Conservation (phyloP, 768 basidiomycete species). For the Xerocomus potaroensis region DNA sequence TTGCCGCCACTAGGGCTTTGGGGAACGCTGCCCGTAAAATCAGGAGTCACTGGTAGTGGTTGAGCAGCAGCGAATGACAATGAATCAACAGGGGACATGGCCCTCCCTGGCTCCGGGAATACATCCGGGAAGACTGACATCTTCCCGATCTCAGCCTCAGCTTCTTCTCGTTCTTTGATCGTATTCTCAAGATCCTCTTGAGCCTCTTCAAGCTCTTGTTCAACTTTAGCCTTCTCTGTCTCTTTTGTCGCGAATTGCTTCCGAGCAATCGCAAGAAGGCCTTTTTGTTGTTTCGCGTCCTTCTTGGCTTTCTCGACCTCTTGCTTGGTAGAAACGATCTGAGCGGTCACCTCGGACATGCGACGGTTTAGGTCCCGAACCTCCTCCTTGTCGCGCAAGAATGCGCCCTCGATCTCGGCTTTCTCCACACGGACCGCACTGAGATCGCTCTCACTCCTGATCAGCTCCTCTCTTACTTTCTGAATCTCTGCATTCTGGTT, state of each 20-base stretch:
- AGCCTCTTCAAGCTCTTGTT: constrained; percentile 71
- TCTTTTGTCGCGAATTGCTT: constrained; percentile 91
- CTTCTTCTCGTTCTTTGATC: constrained; percentile 52
- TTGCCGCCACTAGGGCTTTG: constrained; percentile 45
- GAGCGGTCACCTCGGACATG: constrained; percentile 75
- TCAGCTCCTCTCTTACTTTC: constrained; percentile 71
- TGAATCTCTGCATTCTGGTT: constrained; percentile 70
- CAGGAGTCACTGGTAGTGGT: constrained; percentile 69
- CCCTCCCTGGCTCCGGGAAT: constrained; percentile 26
- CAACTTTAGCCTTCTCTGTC: constrained; percentile 61
- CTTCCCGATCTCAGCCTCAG: constrained; percentile 47
- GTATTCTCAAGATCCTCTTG: constrained; percentile 47
- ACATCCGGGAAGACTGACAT: constrained; percentile 6
- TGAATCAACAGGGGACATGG: constrained; percentile 43
- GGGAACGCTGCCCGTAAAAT: constrained; percentile 43
- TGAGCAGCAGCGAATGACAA: constrained; percentile 62
- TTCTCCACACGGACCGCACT: constrained; percentile 87
- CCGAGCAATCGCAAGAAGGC: constrained; percentile 87
- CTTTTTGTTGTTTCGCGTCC: constrained; percentile 95
- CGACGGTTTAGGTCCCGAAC: constrained; percentile 77
- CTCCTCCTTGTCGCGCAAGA: constrained; percentile 93
- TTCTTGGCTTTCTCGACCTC: constrained; percentile 87
- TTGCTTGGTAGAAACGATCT: constrained; percentile 63
- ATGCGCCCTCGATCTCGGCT: constrained; percentile 80
- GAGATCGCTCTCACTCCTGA: constrained; percentile 87